A percentile compares a stretch with the other conserved stretches of the same genome.
Evolutionary conservation across 2,329 filamentous ascomycete species (phyloP).

Genomic region (Epichloe brachyelytri): DNA sequence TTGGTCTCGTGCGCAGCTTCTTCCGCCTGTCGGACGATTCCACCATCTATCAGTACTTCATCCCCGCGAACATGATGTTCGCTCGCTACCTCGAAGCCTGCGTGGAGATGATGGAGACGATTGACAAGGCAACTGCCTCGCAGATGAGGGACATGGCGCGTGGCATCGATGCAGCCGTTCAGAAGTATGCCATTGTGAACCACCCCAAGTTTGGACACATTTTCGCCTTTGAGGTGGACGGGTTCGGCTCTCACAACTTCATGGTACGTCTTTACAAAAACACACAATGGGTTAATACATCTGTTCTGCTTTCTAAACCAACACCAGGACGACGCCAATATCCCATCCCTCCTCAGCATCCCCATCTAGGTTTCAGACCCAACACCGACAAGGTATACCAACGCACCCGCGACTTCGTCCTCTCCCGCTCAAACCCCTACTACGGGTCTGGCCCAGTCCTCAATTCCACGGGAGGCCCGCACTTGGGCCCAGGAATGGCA

Average conservation of each 20-base stretch:
- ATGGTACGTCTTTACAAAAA: conserved; percentile 30
- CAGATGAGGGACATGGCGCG: conserved; percentile 45
- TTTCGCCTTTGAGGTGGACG: conserved; percentile 59
- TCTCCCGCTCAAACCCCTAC: conserved; percentile 61
- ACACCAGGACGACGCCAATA: conserved; percentile 44
- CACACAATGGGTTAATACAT: neutral
- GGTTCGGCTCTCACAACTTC: conserved; percentile 45
- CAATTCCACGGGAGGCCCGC: conserved; percentile 38
- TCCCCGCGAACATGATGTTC: conserved; percentile 85
- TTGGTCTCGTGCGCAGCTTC: conserved; percentile 72
- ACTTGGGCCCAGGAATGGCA: conserved; percentile 51
- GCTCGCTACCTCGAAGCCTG: conserved; percentile 44
- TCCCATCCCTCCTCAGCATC: conserved; percentile 47
- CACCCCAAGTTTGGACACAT: conserved; percentile 50
- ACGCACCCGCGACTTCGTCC: conserved; percentile 64
- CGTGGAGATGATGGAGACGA: conserved; percentile 29
- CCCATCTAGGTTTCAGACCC: conserved; percentile 40
- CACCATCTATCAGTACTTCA: conserved; percentile 72
- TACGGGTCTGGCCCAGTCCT: conserved; percentile 43
- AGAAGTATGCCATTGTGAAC: conserved; percentile 51
- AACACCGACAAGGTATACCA: conserved; percentile 54
- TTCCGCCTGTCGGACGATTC: conserved; percentile 88
- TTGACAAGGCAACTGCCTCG: conserved; percentile 37
- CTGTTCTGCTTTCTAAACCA: neutral
- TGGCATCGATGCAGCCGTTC: conserved; percentile 50